Evolutionary conservation across 257 asterid species (phyloP), one percentile per base, ranked within the genome.

Genomic region (Scutellaria barbata): DNA sequence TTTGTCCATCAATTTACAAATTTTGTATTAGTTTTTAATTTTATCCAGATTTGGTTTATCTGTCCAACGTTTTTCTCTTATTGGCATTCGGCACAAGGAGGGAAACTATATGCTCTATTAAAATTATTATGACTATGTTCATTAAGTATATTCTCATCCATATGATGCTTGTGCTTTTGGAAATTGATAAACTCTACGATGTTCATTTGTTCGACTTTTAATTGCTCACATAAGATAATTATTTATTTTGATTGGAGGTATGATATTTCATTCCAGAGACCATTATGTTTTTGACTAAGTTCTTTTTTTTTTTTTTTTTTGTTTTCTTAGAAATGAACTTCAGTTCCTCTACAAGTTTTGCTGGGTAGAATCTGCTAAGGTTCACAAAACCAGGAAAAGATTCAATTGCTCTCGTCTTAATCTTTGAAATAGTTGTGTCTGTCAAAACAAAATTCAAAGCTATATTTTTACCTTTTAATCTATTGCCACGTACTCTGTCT

Each of bases 271-370:
- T 13, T 14, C 10, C 18, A 17, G 51, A 48, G 48, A 33, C 41
- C 71, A n/a, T 25, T 39, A 48, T 0, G 17, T 16, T 55, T 68
- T 68, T 68, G 18, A 17, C 63, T 53, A 51, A 18, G 40, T 52
- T 68, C 41, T 39, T 22, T 16, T 66, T 53, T 22, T 37, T 68
- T 39, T 39, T 22, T 16, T 66, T 53, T 22, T 37, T 13, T 22
- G 47, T 22, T 39, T 40, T 40, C 53, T 47, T 48, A 25, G 8
- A 20, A 11, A 18, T 68, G 54, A 6, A 13, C 25, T 68, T 39
- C 2, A 37, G 63, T 67, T 16, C 53, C 47, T 48, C 12, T 30
- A 60, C 33, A 33, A 16, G 10, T 68, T 37, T 52, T 68, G 37
- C 43, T 12, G 53, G 30, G 47, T 20, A 18, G 52, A 41, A 22